Percentiles rank a stretch among this genome's conserved stretches.
Evolutionary conservation across 345 rosid species (phyloP).

Genomic region (Camelina hispida): DNA sequence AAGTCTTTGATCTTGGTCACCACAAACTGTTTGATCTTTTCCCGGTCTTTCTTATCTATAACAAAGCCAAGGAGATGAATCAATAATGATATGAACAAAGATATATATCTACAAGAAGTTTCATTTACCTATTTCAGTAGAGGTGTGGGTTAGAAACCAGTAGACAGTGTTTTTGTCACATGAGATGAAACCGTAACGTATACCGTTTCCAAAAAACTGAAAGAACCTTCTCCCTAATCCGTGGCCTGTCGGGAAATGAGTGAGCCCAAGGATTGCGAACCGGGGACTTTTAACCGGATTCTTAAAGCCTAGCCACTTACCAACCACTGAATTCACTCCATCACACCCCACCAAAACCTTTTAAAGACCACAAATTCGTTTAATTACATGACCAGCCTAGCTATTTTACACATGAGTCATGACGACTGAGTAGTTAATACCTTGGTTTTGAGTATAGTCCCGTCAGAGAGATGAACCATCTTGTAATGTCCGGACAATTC

Average conservation of each 20-base stretch:
- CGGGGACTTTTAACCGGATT: conserved; percentile 47
- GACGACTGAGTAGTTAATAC: conserved; percentile 31
- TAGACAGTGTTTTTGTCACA: conserved; percentile 51
- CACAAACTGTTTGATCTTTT: conserved; percentile 51
- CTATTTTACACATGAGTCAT: background rate
- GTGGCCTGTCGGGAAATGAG: conserved; percentile 48
- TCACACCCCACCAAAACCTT: conserved; percentile 77
- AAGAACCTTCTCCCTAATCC: conserved; percentile 46
- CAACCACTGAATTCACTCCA: conserved; percentile 70
- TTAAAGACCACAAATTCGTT: conserved; percentile 20
- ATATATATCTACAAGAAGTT: conserved; percentile 24
- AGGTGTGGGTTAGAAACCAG: conserved; percentile 57
- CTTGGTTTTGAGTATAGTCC: conserved; percentile 64
- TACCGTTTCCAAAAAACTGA: conserved; percentile 55
- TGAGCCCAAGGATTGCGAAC: conserved; percentile 54
- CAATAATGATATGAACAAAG: conserved; percentile 5
- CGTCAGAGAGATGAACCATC: conserved; percentile 64
- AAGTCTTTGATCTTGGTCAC: conserved; percentile 48
- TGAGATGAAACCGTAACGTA: conserved; percentile 56
- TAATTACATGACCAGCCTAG: background rate
- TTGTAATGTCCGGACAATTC: conserved; percentile 60
- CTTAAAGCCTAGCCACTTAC: conserved; percentile 70
- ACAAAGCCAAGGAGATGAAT: conserved; percentile 25
- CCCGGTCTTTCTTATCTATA: conserved; percentile 43
- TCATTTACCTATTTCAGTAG: conserved; percentile 33